Evolutionary conservation across 139 green algal genomes (phyloP).

Genomic region (Coccomyxa sp.): DNA sequence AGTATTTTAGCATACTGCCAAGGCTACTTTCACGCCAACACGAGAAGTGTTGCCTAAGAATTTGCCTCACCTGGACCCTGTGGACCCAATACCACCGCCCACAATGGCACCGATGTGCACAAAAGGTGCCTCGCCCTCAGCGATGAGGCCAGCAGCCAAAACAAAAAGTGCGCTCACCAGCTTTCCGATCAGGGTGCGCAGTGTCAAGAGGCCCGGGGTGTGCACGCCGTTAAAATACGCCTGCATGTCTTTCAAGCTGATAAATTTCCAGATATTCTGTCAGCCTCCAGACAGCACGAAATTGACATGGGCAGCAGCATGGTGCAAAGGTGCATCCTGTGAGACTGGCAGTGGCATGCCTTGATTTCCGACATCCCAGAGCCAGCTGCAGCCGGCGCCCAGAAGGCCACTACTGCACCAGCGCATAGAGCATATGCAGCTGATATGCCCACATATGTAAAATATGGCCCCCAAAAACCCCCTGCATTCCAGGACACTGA

Average conservation of each 20-base stretch:
- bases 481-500: not conserved
- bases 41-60: not conserved
- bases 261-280: not conserved
- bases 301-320: not conserved
- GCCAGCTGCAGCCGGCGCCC: not conserved
- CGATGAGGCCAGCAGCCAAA: not conserved
- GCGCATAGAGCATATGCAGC: not conserved
- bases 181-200: not conserved
- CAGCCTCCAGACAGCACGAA: not conserved
- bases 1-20: not conserved
- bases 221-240: slow-evolving; percentile 5
- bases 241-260: not conserved
- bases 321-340: not conserved
- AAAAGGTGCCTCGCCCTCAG: slow-evolving; percentile 1
- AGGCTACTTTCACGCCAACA: not conserved
- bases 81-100: not conserved
- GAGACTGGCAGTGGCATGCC: not conserved
- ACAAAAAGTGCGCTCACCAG: not conserved
- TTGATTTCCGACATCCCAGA: not conserved
- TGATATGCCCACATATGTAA: not conserved
- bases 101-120: slow-evolving; percentile 1
- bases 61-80: not conserved
- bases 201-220: not conserved
- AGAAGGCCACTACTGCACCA: not conserved
- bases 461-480: not conserved